Evolutionary conservation across 176 grass and related monocot species (phyloP).

Genomic region (Cenchrus fungigraminus): DNA sequence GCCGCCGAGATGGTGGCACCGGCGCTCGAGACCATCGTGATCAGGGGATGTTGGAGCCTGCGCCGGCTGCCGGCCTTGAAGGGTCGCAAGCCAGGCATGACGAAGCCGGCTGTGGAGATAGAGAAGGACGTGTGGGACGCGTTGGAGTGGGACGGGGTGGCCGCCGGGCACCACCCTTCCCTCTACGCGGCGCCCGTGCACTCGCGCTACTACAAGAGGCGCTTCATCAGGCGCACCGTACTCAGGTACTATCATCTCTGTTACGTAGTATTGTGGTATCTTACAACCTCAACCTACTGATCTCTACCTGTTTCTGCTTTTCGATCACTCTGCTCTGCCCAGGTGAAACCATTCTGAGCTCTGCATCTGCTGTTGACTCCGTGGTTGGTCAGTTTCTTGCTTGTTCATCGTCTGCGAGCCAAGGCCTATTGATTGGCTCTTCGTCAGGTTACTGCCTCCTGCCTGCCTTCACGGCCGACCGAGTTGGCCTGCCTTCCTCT

Average conservation of each 20-base stretch:
- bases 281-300: no score
- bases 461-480: no score
- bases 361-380: no score
- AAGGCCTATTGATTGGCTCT: not conserved
- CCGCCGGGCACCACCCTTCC: not conserved
- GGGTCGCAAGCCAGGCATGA: not conserved
- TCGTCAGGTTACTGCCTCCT: not conserved
- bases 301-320: no score
- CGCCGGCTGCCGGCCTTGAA: not conserved
- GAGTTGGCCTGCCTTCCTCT: no score
- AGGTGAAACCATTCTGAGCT: no score
- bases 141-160: slow-evolving; percentile 31
- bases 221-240: not conserved
- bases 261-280: no score
- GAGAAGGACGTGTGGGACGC: not conserved
- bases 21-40: not conserved
- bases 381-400: no score
- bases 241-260: slow-evolving; percentile 6
- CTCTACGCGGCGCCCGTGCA: not conserved
- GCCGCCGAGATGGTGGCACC: no score
- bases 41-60: slow-evolving; percentile 27
- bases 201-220: slow-evolving; percentile 15
- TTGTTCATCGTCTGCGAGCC: no score
- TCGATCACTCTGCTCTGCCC: no score
- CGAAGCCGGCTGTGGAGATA: slow-evolving; percentile 5